These are phyloP conservation scores for Neocatenulostroma microsporum DNA, from an alignment of 2,329 filamentous ascomycete species.

Conservation along the genomic window DNA sequence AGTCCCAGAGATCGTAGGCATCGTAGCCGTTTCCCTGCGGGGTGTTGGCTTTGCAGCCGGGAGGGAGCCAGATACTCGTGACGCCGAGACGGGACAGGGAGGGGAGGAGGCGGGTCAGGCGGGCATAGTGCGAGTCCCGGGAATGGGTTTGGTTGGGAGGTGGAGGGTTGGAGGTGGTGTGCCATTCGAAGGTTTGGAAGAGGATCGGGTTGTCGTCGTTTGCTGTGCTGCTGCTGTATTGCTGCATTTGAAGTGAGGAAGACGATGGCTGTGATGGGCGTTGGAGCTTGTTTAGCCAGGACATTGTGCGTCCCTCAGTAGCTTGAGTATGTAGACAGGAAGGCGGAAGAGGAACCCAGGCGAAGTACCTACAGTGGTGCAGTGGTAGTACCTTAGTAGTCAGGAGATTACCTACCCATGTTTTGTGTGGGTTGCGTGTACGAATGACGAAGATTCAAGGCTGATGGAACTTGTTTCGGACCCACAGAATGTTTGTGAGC, in stretches of 20 bases:
- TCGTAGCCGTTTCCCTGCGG: constrained; percentile 60
- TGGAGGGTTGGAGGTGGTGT: constrained; percentile 46
- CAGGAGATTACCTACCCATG: too few species aligned
- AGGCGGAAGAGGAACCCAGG: too few species aligned
- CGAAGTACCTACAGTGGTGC: too few species aligned
- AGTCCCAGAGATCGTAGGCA: constrained; percentile 54
- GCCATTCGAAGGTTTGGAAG: constrained; percentile 68
- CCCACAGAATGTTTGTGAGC: too few species aligned
- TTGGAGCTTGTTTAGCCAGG: constrained; percentile 6
- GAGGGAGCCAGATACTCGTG: constrained; percentile 59
- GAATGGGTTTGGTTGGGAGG: constrained; percentile 25
- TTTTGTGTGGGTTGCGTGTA: too few species aligned
- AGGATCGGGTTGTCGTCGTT: constrained; percentile 39
- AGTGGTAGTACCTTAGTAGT: too few species aligned
- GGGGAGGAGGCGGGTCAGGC: constrained; percentile 21
- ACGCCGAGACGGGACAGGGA: constrained; percentile 46
- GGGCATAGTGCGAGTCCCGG: constrained; percentile 39
- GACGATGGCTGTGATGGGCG: not conserved
- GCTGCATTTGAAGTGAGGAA: not conserved
- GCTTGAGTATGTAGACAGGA: too few species aligned
- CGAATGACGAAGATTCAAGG: too few species aligned
- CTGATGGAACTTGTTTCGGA: too few species aligned
- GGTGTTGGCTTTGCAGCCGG: constrained; percentile 60
- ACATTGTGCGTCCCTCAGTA: constrained; percentile 3
- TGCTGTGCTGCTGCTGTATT: not conserved